Evolutionary conservation across 257 asterid species (phyloP).

Genomic region (Osmanthus fragrans): DNA sequence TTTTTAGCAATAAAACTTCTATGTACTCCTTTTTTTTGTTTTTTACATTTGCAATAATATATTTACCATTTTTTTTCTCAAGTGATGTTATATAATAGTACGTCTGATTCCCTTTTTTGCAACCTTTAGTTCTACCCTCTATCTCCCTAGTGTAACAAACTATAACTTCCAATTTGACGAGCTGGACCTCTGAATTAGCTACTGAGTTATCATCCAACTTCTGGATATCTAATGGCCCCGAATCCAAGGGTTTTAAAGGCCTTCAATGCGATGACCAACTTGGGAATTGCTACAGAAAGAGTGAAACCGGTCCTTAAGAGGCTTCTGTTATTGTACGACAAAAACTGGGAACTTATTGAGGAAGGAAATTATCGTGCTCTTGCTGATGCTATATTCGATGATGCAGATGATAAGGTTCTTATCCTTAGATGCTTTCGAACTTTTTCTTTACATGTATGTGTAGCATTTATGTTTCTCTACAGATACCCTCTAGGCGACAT

Average conservation of each 20-base stretch:
- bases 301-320: conserved; percentile 53
- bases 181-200: background rate
- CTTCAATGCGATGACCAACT: conserved; percentile 40
- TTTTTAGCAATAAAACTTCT: background rate
- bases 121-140: background rate
- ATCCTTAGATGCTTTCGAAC: background rate
- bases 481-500: background rate
- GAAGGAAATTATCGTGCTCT: conserved; percentile 57
- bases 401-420: conserved; percentile 48
- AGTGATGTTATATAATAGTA: background rate
- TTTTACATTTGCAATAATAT: background rate
- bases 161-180: background rate
- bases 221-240: conserved; percentile 30
- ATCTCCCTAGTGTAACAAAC: conserved; percentile 6
- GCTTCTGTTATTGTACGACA: conserved; percentile 39
- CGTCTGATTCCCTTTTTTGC: background rate
- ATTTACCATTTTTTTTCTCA: background rate
- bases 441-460: background rate
- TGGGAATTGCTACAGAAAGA: conserved; percentile 38
- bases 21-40: background rate
- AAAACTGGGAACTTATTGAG: conserved; percentile 56
- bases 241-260: conserved; percentile 35
- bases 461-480: background rate
- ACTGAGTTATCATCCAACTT: background rate
- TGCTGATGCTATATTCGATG: conserved; percentile 66